Evolutionary conservation across 768 basidiomycete genomes (phyloP), one percentile per base, ranked within the genome.

Genomic region (Tylopilus sp.): DNA sequence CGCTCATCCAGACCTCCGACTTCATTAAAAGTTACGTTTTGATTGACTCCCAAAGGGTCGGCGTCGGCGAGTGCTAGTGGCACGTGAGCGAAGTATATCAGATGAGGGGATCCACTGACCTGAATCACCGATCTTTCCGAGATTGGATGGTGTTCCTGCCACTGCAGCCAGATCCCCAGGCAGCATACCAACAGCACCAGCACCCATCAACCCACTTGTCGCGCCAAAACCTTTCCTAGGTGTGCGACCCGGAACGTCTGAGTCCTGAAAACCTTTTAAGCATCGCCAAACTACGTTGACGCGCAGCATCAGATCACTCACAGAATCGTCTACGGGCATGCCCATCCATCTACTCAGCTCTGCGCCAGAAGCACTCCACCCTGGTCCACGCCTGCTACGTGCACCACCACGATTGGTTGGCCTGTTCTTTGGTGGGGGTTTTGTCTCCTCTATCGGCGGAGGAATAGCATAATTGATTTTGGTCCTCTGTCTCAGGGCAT

Each of bases 1-100:
- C 93, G 95, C 48, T 92, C 89, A 60, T 98, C 95, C 36, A 99
- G 73, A 3, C 97, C 97, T 21, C 97, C 97, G 23, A 98, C 91
- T 71, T 93, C 91, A 61, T 97, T 92, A 64, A 99, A 98, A 0
- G 94, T 95, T 8, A 98, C 88, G 57, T 90, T 91, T 58, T 85
- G 80, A 60, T 95, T 94, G 8, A 95, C 90, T 13, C 94, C 94
- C 15, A 99, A 77, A 4, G 97, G 97, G 70, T 99, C 97, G 3
- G 91, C 88, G 65, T 99, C 97, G 8, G 95, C 94, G 15, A 95
- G 79, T 36, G 83, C 94, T 91, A 41, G 53, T 48, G 28, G 13
- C 39, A 39, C 35, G 15, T 52, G 21, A 59, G 51, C 28, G 1
- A 51, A 64, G 18, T 40, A 55, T 54, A 35, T 58, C 36, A 40